phyloP scores from a whole-genome alignment of 2,329 filamentous ascomycete species.

The Chaetothyriales sp. region DNA sequence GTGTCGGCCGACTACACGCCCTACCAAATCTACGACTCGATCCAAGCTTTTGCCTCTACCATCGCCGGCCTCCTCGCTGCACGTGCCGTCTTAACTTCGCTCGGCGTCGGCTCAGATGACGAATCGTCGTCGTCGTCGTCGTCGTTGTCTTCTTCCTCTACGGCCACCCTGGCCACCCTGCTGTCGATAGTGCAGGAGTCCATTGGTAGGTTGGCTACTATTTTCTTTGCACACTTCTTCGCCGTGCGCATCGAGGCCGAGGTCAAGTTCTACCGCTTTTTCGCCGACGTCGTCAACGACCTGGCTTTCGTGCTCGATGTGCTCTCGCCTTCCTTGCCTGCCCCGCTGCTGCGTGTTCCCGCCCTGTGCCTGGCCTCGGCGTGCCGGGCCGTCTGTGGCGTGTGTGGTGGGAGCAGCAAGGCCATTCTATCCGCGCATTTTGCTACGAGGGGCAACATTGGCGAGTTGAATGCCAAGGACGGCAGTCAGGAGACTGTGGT shows the following conservation, averaged over 20 bases:
- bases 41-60: constrained; percentile 73
- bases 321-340: constrained; percentile 58
- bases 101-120: constrained; percentile 69
- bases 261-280: constrained; percentile 76
- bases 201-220: constrained; percentile 68
- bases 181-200: constrained; percentile 73
- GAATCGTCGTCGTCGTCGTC: constrained; percentile 26
- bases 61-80: constrained; percentile 69
- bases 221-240: constrained; percentile 69
- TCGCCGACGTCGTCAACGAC: constrained; percentile 83
- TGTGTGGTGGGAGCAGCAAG: constrained; percentile 80
- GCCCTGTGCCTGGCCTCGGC: constrained; percentile 49
- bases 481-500: constrained; percentile 92
- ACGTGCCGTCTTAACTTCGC: constrained; percentile 64
- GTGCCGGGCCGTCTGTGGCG: constrained; percentile 62
- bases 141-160: constrained; percentile 20
- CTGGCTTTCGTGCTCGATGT: constrained; percentile 74
- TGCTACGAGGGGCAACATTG: constrained; percentile 71
- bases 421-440: constrained; percentile 87
- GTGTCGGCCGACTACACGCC: constrained; percentile 64
- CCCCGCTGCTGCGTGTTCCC: constrained; percentile 39
- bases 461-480: constrained; percentile 89
- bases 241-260: constrained; percentile 77
- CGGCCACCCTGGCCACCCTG: constrained; percentile 67
- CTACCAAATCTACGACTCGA: constrained; percentile 43